phyloP scores from a whole-genome alignment of 805 yeast species.

The Candida easanensis region DNA sequence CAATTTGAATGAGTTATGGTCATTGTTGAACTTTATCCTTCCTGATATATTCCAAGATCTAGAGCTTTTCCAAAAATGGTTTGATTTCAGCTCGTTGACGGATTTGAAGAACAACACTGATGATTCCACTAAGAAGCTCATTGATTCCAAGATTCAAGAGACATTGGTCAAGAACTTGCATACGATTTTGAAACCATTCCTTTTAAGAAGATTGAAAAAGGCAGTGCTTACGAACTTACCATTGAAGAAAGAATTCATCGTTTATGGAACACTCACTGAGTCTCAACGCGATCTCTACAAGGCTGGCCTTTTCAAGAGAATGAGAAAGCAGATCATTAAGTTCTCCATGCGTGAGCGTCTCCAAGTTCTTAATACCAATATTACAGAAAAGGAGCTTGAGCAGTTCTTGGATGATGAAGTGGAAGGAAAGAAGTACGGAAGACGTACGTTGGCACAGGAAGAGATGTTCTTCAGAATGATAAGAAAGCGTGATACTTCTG shows the following conservation, averaged over 20 bases:
- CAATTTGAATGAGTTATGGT: slow-evolving; percentile 88
- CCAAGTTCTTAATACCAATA: slow-evolving; percentile 34
- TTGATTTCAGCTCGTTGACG: slow-evolving; percentile 69
- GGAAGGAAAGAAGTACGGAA: slow-evolving; percentile 28
- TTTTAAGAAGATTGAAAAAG: slow-evolving; percentile 76
- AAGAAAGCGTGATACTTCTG: slow-evolving; percentile 8
- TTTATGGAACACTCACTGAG: slow-evolving; percentile 66
- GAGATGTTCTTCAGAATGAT: slow-evolving; percentile 15
- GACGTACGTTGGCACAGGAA: slow-evolving; percentile 15
- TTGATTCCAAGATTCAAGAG: slow-evolving; percentile 56
- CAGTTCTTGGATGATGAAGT: slow-evolving; percentile 40
- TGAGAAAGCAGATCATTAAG: slow-evolving; percentile 44
- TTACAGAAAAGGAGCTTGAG: slow-evolving; percentile 33
- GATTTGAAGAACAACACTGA: slow-evolving; percentile 32
- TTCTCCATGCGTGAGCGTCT: slow-evolving; percentile 52
- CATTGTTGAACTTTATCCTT: slow-evolving; percentile 80
- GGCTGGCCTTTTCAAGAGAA: slow-evolving; percentile 41
- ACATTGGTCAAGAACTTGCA: slow-evolving; percentile 75
- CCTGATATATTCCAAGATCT: slow-evolving; percentile 93
- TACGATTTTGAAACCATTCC: slow-evolving; percentile 83
- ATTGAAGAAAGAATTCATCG: slow-evolving; percentile 83
- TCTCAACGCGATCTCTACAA: slow-evolving; percentile 65
- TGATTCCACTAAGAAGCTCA: slow-evolving; percentile 44
- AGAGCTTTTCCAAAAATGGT: slow-evolving; percentile 90
- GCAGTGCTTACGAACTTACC: slow-evolving; percentile 73